Percentiles rank a stretch among this genome's conserved stretches.
phyloP scores from a whole-genome alignment of 2,329 filamentous ascomycete genomes.

The Zymoseptoria crescenta region DNA sequence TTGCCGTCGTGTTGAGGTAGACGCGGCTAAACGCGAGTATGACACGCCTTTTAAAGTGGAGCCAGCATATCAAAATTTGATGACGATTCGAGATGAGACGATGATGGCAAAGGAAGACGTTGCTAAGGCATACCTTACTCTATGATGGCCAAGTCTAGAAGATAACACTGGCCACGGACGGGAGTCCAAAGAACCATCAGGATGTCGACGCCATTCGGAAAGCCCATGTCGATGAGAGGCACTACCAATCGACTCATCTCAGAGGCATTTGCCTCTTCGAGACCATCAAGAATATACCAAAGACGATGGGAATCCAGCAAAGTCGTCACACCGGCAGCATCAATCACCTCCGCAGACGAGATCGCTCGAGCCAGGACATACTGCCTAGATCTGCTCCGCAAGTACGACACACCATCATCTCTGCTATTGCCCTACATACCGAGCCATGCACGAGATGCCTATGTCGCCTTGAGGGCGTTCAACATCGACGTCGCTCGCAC shows the following conservation, averaged over 20 bases:
- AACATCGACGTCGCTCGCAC: constrained; percentile 88
- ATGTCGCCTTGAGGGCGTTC: constrained; percentile 82
- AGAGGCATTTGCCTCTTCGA: not conserved
- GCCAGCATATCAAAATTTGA: not conserved
- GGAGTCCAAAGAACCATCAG: not conserved
- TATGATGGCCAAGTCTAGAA: not conserved
- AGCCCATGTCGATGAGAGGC: not conserved
- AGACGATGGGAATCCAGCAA: constrained; percentile 13
- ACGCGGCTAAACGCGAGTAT: not conserved
- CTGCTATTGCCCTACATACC: constrained; percentile 81
- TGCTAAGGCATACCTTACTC: too few relatives aligned
- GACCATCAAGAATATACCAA: constrained; percentile 1
- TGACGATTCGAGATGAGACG: not conserved
- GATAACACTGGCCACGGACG: constrained; percentile 5
- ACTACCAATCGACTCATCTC: not conserved
- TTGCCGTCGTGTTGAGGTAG: not conserved
- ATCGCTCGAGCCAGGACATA: constrained; percentile 49
- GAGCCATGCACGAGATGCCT: constrained; percentile 64
- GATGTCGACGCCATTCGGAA: not conserved
- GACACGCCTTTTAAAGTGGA: not conserved
- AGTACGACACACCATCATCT: constrained; percentile 82
- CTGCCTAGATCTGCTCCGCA: constrained; percentile 55
- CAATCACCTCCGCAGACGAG: constrained; percentile 32
- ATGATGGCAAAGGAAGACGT: too few relatives aligned
- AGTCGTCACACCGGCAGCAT: constrained; percentile 19